Base-by-base conservation (phyloP, 495 filamentous ascomycete species). In the Podospora didyma region DNA sequence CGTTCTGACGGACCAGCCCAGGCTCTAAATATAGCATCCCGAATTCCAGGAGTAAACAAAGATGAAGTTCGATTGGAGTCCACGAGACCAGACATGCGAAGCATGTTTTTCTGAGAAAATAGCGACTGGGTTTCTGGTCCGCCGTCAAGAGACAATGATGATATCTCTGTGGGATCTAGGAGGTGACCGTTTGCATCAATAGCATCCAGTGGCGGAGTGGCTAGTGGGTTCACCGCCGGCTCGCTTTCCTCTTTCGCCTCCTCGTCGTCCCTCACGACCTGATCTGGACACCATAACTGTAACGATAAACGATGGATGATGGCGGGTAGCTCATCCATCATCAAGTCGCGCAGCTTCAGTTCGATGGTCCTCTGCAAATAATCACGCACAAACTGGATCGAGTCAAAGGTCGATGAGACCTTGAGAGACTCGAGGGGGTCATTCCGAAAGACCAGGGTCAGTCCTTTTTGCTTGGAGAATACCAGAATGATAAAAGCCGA, bases 381-480 rank as follows among this genome's bases (percentile, higher is more conserved):
- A 67, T 97, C 93, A 54, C 93, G 86, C 53, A 98, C 93, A 62
- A 97, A 98, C 10, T 93, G 93, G 63, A 98, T 98, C 11, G 94
- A 96, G 74, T 98, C 94, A 69, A 97, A 98, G 23, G 94, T 98
- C 55, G 91, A 96, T 2, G 94, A 97, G 58, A 98, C 94, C 76
- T 97, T 97, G 59, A 98, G 85, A 14, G 92, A 96, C 64, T 98
- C 94, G 51, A 98, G 84, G 2, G 94, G 94, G 71, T 98, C 94
- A 79, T 98, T 97, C 60, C 94, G 88, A 63, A 98, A 98, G 5
- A 98, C 94, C 35, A 98, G 77, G 0, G 94, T 98, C 46, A 98
- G 80, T 7, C 94, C 94, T 69, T 98, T 98, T 69, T 96, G 92
- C 64, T 88, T 90, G 7, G 92, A 96, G 73, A 97, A 98, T 45